These are phyloP conservation scores for Chrysanthemum lavandulifolium DNA, from an alignment of 129 eudicot genomes.

Conservation along the genomic window DNA sequence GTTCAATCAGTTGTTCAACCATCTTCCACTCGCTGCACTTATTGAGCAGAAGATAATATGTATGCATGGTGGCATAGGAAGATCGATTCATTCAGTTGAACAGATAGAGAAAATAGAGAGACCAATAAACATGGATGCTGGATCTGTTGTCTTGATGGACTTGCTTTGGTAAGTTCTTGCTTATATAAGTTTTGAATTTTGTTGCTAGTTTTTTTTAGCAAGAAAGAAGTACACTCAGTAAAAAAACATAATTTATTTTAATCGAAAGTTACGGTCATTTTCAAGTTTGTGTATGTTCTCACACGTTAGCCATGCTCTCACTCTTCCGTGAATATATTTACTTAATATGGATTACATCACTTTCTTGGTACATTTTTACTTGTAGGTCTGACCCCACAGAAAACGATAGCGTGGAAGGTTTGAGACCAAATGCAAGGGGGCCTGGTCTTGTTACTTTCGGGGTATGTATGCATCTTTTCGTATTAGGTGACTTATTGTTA, in stretches of 20 bases:
- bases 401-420: slow-evolving; percentile 95
- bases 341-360: no score
- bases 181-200: neutral
- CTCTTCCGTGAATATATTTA: neutral
- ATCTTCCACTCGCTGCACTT: slow-evolving; percentile 92
- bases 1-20: slow-evolving; percentile 80
- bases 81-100: slow-evolving; percentile 93
- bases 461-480: slow-evolving; percentile 42
- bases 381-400: slow-evolving; percentile 98
- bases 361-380: slow-evolving; percentile 6
- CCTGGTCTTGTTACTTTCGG: slow-evolving; percentile 93
- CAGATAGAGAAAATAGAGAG: slow-evolving; percentile 95
- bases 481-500: neutral
- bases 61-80: slow-evolving; percentile 99
- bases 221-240: neutral
- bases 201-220: neutral
- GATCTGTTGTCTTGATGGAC: slow-evolving; percentile 91
- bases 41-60: slow-evolving; percentile 91
- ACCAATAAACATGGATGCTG: slow-evolving; percentile 99
- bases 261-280: neutral
- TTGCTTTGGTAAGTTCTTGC: slow-evolving; percentile 59
- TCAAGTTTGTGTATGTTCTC: neutral
- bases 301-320: neutral
- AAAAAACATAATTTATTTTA: neutral
- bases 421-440: slow-evolving; percentile 97